These are phyloP conservation scores for Nakaseomyces uthaithaninus DNA, from an alignment of 1,139 yeast genomes.

Conservation along the genomic window DNA sequence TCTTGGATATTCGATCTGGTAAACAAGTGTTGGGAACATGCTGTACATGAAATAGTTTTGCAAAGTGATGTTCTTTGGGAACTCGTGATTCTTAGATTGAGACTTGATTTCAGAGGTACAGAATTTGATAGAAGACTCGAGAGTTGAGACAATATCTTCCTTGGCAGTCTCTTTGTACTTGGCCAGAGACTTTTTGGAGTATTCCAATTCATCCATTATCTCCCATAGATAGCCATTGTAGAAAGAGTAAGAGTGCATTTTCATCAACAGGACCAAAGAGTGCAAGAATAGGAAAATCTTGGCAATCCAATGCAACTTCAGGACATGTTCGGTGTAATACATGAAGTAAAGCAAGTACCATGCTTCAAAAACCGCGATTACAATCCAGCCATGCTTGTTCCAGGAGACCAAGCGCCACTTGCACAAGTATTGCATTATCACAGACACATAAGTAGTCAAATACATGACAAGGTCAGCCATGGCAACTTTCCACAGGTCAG, in stretches of 20 bases:
- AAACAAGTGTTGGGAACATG: constrained; percentile 88
- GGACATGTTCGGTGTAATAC: constrained; percentile 42
- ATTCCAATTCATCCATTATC: constrained; percentile 47
- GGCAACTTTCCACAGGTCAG: constrained; percentile 56
- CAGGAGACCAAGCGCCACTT: constrained; percentile 42
- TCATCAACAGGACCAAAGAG: constrained; percentile 81
- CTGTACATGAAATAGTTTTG: constrained; percentile 64
- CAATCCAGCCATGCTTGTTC: constrained; percentile 51
- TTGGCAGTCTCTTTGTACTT: constrained; percentile 22
- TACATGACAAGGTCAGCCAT: constrained; percentile 67
- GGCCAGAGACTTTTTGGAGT: constrained; percentile 35
- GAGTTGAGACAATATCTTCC: constrained; percentile 29
- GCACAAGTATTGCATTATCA: constrained; percentile 46
- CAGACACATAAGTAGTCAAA: constrained; percentile 48
- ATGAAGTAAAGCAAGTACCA: constrained; percentile 41
- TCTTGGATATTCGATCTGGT: constrained; percentile 72
- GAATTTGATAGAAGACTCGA: constrained; percentile 47
- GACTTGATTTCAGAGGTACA: constrained; percentile 55
- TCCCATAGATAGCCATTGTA: constrained; percentile 84
- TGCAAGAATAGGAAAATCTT: constrained; percentile 75
- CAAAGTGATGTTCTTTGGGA: constrained; percentile 66
- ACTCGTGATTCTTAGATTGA: constrained; percentile 36
- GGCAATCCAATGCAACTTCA: constrained; percentile 74
- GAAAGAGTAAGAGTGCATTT: constrained; percentile 83
- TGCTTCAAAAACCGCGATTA: constrained; percentile 52